A percentile compares a stretch with the other conserved stretches of the same genome.
These are phyloP conservation scores for Pythium phragmitis DNA, from an alignment of 352 stramenopile genomes.

Conservation along the genomic window DNA sequence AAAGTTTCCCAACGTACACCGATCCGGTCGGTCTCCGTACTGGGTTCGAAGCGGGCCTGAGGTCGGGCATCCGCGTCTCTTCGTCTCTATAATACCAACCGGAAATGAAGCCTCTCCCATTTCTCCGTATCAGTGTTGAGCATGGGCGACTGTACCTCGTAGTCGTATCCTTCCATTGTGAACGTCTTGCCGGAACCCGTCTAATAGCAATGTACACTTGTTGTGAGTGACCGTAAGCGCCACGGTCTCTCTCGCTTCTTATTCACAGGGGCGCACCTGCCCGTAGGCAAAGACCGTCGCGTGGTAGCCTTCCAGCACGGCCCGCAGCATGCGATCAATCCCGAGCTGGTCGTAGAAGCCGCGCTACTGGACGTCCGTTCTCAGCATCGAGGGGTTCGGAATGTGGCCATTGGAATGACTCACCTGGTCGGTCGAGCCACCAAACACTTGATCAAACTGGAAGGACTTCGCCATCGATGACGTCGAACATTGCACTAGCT, in stretches of 20 bases:
- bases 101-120: not conserved
- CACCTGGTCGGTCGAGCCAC: conserved; percentile 34
- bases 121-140: not conserved
- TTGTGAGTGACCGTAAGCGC: too few species aligned
- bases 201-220: conserved; percentile 12
- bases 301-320: conserved; percentile 43
- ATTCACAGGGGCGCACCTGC: conserved; percentile 27
- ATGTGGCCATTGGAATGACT: not conserved
- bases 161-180: conserved; percentile 63
- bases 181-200: conserved; percentile 63
- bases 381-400: not conserved
- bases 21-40: conserved; percentile 19
- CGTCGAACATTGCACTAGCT: conserved; percentile 30
- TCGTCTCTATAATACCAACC: not conserved
- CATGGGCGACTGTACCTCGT: conserved; percentile 33
- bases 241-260: too few species aligned
- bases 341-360: conserved; percentile 43
- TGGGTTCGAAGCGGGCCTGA: conserved; percentile 21
- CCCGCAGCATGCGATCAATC: conserved; percentile 33
- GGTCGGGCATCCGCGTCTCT: conserved; percentile 8
- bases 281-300: conserved; percentile 59
- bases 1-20: conserved; percentile 28
- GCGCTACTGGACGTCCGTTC: conserved; percentile 23
- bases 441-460: conserved; percentile 57
- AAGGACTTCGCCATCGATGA: conserved; percentile 34